Percentiles rank a stretch among this genome's conserved stretches.
Evolutionary conservation across 2,329 filamentous ascomycete species (phyloP).

Genomic region (Beauveria varroae): DNA sequence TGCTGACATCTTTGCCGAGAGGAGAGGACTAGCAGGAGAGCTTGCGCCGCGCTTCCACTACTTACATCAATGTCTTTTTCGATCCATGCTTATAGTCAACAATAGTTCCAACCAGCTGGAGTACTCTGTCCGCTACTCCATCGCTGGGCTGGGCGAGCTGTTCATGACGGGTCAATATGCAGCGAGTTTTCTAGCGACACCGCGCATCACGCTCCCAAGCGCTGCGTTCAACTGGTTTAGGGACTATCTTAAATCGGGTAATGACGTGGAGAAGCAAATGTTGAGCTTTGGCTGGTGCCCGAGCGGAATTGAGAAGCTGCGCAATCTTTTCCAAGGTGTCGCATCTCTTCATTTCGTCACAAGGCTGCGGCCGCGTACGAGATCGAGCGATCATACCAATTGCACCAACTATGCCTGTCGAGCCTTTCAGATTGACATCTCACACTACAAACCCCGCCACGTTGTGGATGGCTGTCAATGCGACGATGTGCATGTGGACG

Average conservation of each 20-base stretch:
- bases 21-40: constrained; percentile 11
- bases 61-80: constrained; percentile 16
- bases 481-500: constrained; percentile 16
- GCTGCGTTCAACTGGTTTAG: constrained; percentile 16
- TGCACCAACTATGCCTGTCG: constrained; percentile 21
- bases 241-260: constrained; percentile 14
- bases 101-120: constrained; percentile 16
- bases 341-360: constrained; percentile 19
- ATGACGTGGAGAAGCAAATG: constrained; percentile 20
- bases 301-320: constrained; percentile 24
- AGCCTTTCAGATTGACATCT: constrained; percentile 24
- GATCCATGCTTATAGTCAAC: constrained; percentile 14
- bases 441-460: constrained; percentile 21
- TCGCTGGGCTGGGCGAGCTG: constrained; percentile 22
- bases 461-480: constrained; percentile 16
- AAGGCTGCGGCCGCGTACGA: constrained; percentile 14
- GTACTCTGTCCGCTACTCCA: constrained; percentile 19
- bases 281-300: constrained; percentile 23
- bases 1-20: constrained; percentile 7
- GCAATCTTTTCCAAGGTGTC: constrained; percentile 16
- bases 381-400: constrained; percentile 16
- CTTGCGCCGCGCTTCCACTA: constrained; percentile 13
- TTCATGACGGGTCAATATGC: constrained; percentile 14
- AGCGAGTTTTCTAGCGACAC: background rate
- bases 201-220: constrained; percentile 12